These are phyloP conservation scores for Claviceps purpurea DNA, from an alignment of 2,329 filamentous ascomycete species.

Conservation along the genomic window DNA sequence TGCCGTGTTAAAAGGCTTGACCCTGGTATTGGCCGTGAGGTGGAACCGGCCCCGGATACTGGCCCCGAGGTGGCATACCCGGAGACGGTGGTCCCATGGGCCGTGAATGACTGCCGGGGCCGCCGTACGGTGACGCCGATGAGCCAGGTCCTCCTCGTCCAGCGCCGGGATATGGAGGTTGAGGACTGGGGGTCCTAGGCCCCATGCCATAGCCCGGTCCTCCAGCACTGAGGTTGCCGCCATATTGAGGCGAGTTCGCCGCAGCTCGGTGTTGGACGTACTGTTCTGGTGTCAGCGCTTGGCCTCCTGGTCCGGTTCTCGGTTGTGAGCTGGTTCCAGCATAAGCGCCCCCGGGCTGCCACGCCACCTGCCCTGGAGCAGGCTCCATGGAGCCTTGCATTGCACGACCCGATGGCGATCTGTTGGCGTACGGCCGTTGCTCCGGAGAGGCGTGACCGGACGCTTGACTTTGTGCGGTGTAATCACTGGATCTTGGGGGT, in stretches of 20 bases:
- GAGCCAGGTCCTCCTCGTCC: conserved; percentile 10
- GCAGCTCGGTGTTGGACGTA: conserved; percentile 68
- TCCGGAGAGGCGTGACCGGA: conserved; percentile 21
- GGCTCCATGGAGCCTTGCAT: conserved; percentile 40
- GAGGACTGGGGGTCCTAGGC: conserved; percentile 16
- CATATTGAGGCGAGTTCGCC: conserved; percentile 40
- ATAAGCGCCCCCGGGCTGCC: conserved; percentile 58
- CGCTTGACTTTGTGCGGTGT: conserved; percentile 8
- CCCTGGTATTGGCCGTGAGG: conserved; percentile 22
- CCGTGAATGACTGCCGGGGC: conserved; percentile 18
- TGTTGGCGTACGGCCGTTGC: conserved; percentile 11
- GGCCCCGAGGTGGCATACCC: conserved; percentile 18
- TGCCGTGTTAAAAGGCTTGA: conserved; percentile 19
- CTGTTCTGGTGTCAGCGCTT: conserved; percentile 61
- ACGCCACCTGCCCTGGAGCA: conserved; percentile 53
- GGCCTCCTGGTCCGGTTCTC: conserved; percentile 9
- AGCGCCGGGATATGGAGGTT: conserved; percentile 14
- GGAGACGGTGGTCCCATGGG: conserved; percentile 17
- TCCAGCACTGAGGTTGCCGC: conserved; percentile 43
- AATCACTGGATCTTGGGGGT: conserved; percentile 8
- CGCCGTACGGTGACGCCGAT: conserved; percentile 11
- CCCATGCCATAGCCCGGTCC: conserved; percentile 16
- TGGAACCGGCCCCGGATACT: conserved; percentile 13
- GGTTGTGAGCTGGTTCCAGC: conserved; percentile 25
- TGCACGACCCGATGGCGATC: conserved; percentile 20